Evolutionary conservation across 2,329 filamentous ascomycete species (phyloP).

Genomic region (Emydomyces testavorans): DNA sequence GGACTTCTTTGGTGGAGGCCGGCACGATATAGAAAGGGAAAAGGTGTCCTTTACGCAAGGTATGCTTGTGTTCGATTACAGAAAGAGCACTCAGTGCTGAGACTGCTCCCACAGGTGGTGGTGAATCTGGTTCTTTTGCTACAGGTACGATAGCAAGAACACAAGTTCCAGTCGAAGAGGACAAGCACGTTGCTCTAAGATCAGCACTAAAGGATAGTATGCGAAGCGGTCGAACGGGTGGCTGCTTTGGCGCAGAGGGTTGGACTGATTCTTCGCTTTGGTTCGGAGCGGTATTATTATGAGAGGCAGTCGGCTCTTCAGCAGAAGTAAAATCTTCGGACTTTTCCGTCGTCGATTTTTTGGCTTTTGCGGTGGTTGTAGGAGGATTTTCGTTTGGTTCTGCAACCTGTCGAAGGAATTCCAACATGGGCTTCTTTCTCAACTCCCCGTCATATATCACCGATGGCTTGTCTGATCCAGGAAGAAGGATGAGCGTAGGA

Average conservation of each 20-base stretch:
- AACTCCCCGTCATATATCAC: constrained; percentile 70
- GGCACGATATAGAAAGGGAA: constrained; percentile 78
- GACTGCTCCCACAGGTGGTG: constrained; percentile 32
- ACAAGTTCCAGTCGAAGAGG: constrained; percentile 66
- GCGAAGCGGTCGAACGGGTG: constrained; percentile 48
- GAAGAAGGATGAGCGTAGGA: constrained; percentile 69
- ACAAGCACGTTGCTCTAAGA: constrained; percentile 61
- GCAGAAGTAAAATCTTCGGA: constrained; percentile 37
- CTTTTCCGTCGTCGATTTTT: constrained; percentile 23
- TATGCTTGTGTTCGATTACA: constrained; percentile 65
- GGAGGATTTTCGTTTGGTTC: constrained; percentile 68
- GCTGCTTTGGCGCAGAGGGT: constrained; percentile 41
- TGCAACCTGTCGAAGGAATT: constrained; percentile 70
- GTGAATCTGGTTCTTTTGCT: constrained; percentile 41
- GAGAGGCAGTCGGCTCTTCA: constrained; percentile 26
- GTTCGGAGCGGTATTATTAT: neutral
- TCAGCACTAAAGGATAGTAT: constrained; percentile 52
- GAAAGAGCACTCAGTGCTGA: constrained; percentile 54
- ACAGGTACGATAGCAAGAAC: constrained; percentile 61
- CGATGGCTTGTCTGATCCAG: constrained; percentile 55
- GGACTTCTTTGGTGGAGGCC: constrained; percentile 46
- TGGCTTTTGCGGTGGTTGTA: constrained; percentile 27
- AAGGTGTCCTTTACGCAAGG: constrained; percentile 51
- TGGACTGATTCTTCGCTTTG: constrained; percentile 1
- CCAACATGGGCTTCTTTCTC: constrained; percentile 69